A percentile compares a stretch with the other conserved stretches of the same genome.
These are phyloP conservation scores for Primulina huaijiensis DNA, from an alignment of 257 asterid genomes.

Conservation along the genomic window DNA sequence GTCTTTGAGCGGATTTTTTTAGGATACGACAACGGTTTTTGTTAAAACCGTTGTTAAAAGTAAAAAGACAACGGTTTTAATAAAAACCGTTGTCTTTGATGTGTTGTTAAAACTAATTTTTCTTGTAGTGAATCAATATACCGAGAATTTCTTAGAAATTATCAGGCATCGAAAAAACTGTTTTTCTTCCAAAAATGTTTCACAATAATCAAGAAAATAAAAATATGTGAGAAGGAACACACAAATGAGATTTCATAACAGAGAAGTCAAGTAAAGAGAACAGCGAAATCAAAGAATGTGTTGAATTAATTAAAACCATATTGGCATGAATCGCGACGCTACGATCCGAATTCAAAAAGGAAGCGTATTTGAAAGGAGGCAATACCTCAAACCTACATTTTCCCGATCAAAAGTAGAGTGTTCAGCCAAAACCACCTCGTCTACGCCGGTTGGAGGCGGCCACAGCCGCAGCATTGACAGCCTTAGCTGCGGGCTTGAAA, in stretches of 20 bases:
- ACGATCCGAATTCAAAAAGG: slow-evolving; percentile 71
- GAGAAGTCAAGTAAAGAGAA: neutral
- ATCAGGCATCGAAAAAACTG: too few species aligned
- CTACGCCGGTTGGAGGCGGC: slow-evolving; percentile 40
- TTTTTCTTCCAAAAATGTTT: neutral
- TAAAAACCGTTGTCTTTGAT: too few species aligned
- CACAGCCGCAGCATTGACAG: slow-evolving; percentile 54
- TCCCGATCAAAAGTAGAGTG: slow-evolving; percentile 31
- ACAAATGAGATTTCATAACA: neutral
- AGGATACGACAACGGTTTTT: too few species aligned
- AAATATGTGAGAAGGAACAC: neutral
- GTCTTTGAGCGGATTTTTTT: too few species aligned
- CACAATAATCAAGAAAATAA: neutral
- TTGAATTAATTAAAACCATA: slow-evolving; percentile 24
- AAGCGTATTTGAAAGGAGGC: slow-evolving; percentile 45
- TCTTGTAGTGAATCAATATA: too few species aligned
- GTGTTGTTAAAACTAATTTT: too few species aligned
- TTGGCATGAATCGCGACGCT: slow-evolving; percentile 94
- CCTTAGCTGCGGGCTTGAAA: slow-evolving; percentile 56
- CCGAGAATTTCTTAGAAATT: too few species aligned
- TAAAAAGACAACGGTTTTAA: too few species aligned
- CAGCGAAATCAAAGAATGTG: neutral
- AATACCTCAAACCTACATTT: slow-evolving; percentile 51
- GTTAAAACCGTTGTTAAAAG: too few species aligned
- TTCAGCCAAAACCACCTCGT: slow-evolving; percentile 40